Base-by-base conservation (phyloP, 2,329 filamentous ascomycete species). In the Diplodia intermedia region DNA sequence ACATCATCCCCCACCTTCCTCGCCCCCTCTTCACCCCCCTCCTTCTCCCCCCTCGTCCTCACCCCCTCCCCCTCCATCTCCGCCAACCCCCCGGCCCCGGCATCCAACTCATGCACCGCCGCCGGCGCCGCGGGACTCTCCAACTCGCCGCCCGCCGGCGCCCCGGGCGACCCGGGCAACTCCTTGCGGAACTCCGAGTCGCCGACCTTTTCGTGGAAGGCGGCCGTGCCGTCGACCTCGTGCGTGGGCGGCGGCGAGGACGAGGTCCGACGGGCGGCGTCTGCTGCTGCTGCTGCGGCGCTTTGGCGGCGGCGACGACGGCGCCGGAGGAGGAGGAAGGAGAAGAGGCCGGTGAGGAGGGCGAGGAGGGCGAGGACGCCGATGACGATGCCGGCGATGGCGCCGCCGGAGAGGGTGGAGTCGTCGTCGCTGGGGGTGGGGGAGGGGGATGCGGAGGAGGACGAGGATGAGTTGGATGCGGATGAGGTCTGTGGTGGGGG, bases 351-450 rank as follows among this genome's bases (percentile, higher is more conserved):
- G 43, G 23, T 4, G 52, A 75, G 60, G 23, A 71, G 43, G 9
- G 70, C 70, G 18, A 75, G 70, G 15, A 69, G 70, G 31, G 70
- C 69, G 14, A 73, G 20, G 26, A 70, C 65, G 29, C 73, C 73
- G 49, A 74, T 69, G 4, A 71, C 68, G 20, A 73, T 71, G 31
- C 72, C 74, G 33, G 71, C 74, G 57, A 75, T 75, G 31, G 69
- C 71, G 70, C 20, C 69, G 61, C 61, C 67, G n/a, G 67, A 69
- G 40, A 69, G 60, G 18, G 57, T 47, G 36, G 36, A 6, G 54
- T 15, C 18, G 26, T 26, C 40, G n/a, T 71, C 71, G 12, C 70
- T 55, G 47, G 56, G 47, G n/a, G 57, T 7, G 15, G 67, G 52
- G 31, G 20, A 38, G 23, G 60, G 20, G n/a, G 71, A 71, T 11